phyloP scores from a whole-genome alignment of 768 basidiomycete species.

The Tylopilus sp. region DNA sequence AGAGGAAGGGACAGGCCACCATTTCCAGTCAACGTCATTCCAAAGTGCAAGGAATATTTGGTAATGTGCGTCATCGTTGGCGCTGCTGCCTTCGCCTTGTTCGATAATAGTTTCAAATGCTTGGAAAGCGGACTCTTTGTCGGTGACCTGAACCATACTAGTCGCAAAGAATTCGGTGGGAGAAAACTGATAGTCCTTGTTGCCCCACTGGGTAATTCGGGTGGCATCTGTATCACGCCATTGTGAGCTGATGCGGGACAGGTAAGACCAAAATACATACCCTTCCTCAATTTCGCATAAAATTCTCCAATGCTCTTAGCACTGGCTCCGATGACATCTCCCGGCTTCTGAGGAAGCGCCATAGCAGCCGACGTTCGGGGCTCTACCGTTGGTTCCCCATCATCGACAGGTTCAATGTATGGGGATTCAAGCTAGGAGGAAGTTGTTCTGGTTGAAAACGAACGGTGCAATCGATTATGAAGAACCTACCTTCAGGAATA shows the following conservation, averaged over 20 bases:
- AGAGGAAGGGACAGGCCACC: not conserved
- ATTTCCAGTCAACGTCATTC: not conserved
- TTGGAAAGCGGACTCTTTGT: not conserved
- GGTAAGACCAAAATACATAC: not conserved
- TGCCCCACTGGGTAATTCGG: not conserved
- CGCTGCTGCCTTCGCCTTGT: not conserved
- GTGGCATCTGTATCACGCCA: not conserved
- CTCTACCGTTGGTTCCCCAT: not conserved
- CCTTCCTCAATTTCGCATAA: not conserved
- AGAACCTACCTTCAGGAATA: not conserved
- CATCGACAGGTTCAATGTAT: not conserved
- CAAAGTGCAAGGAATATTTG: not conserved
- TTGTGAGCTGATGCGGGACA: not conserved
- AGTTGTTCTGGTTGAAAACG: not conserved
- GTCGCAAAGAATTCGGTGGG: not conserved
- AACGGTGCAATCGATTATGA: not conserved
- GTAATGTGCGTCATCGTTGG: not conserved
- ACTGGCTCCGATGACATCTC: not conserved
- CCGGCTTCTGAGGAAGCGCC: not conserved
- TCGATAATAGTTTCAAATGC: not conserved
- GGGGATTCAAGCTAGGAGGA: not conserved
- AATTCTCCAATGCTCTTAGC: not conserved
- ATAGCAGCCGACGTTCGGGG: not conserved
- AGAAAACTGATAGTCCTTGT: not conserved
- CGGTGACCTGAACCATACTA: not conserved